Evolutionary conservation across 2,329 filamentous ascomycete species (phyloP).

Genomic region (Cladosporium sp.): DNA sequence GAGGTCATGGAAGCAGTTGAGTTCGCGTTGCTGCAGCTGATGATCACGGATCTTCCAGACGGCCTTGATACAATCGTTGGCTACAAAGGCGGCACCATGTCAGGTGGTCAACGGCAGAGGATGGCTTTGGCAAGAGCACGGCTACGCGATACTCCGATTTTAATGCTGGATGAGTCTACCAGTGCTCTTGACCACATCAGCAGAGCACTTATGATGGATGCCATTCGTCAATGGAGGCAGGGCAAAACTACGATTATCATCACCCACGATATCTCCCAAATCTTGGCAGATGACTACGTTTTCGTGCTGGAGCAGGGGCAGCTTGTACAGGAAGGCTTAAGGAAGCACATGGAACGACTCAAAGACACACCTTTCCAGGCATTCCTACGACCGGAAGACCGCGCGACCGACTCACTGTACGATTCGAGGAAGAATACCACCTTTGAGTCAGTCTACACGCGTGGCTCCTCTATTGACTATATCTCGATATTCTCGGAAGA

Average conservation of each 20-base stretch:
- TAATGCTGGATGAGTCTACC: slow-evolving; percentile 84
- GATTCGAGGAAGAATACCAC: slow-evolving; percentile 15
- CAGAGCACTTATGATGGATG: slow-evolving; percentile 62
- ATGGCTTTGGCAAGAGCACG: slow-evolving; percentile 73
- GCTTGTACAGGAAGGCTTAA: slow-evolving; percentile 64
- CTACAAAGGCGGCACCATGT: slow-evolving; percentile 62
- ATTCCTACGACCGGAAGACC: slow-evolving; percentile 23
- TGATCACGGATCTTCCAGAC: slow-evolving; percentile 59
- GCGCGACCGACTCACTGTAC: slow-evolving; percentile 15
- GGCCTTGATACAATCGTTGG: slow-evolving; percentile 69
- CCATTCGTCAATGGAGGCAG: slow-evolving; percentile 68
- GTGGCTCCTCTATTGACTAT: slow-evolving; percentile 17
- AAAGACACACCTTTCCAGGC: slow-evolving; percentile 27
- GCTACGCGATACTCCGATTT: slow-evolving; percentile 68
- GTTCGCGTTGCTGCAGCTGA: slow-evolving; percentile 62
- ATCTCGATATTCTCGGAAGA: slow-evolving; percentile 9
- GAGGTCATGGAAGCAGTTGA: slow-evolving; percentile 59
- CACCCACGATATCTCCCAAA: slow-evolving; percentile 80
- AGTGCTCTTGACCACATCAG: slow-evolving; percentile 76
- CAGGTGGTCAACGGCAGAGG: slow-evolving; percentile 78
- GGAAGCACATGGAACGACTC: slow-evolving; percentile 45
- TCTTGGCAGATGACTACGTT: slow-evolving; percentile 65
- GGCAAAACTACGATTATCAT: slow-evolving; percentile 88
- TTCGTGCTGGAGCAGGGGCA: slow-evolving; percentile 69
- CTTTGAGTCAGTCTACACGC: slow-evolving; percentile 15